Evolutionary conservation across 2,329 filamentous ascomycete genomes (phyloP).

Genomic region (Claviceps capensis): DNA sequence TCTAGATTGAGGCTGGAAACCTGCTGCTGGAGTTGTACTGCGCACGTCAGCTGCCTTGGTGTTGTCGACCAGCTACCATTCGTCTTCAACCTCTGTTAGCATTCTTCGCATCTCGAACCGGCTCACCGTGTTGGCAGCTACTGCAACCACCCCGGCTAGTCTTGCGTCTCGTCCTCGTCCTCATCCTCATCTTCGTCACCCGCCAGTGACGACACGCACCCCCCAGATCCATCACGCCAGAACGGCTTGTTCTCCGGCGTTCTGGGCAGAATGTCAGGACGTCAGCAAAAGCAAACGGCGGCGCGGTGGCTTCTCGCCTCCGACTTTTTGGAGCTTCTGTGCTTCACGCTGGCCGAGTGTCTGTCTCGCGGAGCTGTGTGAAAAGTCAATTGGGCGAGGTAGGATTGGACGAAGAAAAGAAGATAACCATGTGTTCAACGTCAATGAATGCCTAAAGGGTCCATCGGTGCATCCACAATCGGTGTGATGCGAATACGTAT

Average conservation of each 20-base stretch:
- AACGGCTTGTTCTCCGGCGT: not conserved
- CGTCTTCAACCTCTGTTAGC: not conserved
- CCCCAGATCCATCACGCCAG: not conserved
- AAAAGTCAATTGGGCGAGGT: not conserved
- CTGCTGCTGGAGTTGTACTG: not conserved
- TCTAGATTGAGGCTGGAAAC: no score
- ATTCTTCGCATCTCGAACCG: not conserved
- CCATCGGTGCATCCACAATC: not conserved
- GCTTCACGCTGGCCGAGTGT: not conserved
- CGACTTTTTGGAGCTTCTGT: not conserved
- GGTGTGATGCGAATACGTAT: slow-evolving; percentile 1
- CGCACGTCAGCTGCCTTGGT: not conserved
- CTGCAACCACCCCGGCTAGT: slow-evolving; percentile 1
- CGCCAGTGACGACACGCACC: not conserved
- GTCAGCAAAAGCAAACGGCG: no score
- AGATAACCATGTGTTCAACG: slow-evolving; percentile 2
- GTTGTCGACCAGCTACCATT: not conserved
- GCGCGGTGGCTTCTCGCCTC: no score
- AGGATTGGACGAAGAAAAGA: not conserved
- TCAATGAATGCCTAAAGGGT: not conserved
- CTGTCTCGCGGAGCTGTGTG: not conserved
- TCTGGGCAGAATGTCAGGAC: no score
- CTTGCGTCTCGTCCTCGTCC: not conserved
- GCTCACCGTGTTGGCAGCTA: slow-evolving; percentile 1
- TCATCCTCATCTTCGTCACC: not conserved